Evolutionary conservation across 257 asterid species (phyloP).

Genomic region (Solanum sejunctum): DNA sequence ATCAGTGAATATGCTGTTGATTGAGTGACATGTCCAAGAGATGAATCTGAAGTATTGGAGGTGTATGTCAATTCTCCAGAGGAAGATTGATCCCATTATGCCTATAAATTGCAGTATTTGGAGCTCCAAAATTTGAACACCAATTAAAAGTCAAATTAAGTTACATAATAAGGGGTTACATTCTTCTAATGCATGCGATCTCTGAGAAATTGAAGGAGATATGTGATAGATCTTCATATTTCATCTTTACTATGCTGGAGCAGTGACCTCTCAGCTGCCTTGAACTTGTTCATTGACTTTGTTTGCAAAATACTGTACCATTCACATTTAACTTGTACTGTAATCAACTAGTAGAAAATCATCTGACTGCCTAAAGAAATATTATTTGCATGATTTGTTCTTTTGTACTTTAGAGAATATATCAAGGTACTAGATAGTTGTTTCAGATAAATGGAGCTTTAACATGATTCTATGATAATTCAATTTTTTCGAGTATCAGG

Average conservation of each 20-base stretch:
- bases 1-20: not conserved
- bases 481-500: slow-evolving; percentile 22
- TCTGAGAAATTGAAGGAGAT: not conserved
- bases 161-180: not conserved
- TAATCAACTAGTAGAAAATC: not conserved
- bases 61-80: not conserved
- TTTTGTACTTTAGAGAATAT: not conserved
- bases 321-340: not conserved
- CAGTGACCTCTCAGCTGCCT: not conserved
- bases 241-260: not conserved
- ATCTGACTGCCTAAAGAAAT: not conserved
- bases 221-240: not conserved
- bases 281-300: not conserved
- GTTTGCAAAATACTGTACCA: not conserved
- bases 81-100: not conserved
- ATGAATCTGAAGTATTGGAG: not conserved
- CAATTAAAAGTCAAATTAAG: not conserved
- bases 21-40: not conserved
- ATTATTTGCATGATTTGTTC: not conserved
- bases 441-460: not conserved
- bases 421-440: not conserved
- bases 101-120: not conserved
- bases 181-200: not conserved
- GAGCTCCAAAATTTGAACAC: not conserved
- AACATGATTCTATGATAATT: not conserved